Conservation (phyloP, 352 stramenopile genomes). For the Phytophthora parvispora region DNA sequence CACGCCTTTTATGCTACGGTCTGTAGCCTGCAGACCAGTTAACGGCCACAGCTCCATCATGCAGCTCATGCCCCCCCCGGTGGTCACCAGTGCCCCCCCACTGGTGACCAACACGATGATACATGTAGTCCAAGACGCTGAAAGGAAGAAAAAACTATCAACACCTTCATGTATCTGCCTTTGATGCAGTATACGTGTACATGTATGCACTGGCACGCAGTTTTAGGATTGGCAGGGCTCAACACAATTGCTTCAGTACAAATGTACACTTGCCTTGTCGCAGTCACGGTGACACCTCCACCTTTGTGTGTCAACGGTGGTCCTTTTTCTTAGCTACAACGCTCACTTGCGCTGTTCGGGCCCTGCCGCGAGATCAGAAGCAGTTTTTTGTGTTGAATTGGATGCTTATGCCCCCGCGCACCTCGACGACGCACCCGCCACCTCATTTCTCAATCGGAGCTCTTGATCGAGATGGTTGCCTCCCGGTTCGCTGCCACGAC, state of each 20-base stretch:
- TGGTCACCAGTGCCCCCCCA: no score
- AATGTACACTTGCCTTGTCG: neutral
- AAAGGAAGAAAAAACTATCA: no score
- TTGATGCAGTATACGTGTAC: no score
- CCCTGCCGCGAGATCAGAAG: conserved; percentile 23
- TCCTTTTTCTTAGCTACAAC: conserved; percentile 12
- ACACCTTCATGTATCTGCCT: no score
- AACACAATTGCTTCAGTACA: no score
- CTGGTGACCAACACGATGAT: no score
- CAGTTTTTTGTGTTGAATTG: conserved; percentile 17
- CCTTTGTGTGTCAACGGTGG: neutral
- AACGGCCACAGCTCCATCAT: neutral
- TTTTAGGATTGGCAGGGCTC: no score
- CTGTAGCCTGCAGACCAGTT: conserved; percentile 26
- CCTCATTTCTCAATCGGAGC: conserved; percentile 27
- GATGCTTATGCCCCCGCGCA: neutral
- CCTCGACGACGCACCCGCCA: neutral
- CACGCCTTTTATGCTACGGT: conserved; percentile 31
- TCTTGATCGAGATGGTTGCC: conserved; percentile 18
- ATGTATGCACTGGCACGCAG: no score
- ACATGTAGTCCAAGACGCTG: no score
- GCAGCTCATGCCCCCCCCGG: no score
- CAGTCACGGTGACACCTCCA: neutral
- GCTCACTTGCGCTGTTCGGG: conserved; percentile 12
- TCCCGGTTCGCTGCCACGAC: conserved; percentile 1